A percentile compares a stretch with the other conserved stretches of the same genome.
These are phyloP conservation scores for Blastocystis sp. DNA, from an alignment of 352 stramenopile species.

Conservation along the genomic window DNA sequence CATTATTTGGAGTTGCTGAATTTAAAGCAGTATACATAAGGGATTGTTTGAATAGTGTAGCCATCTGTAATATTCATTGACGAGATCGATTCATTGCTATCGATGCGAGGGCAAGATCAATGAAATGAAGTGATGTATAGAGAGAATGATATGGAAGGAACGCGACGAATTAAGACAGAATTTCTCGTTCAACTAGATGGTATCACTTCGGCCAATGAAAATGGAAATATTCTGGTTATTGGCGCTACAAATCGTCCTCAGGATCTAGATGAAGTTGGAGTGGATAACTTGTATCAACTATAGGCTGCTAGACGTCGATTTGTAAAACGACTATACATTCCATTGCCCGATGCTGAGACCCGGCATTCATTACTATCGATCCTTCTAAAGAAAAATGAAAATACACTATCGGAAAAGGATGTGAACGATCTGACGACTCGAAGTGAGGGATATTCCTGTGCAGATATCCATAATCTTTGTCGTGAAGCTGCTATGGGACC, in stretches of 20 bases:
- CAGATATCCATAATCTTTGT: conserved; percentile 92
- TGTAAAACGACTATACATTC: conserved; percentile 97
- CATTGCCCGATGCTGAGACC: conserved; percentile 84
- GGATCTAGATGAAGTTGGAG: conserved; percentile 83
- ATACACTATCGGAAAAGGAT: conserved; percentile 82
- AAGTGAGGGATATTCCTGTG: conserved; percentile 88
- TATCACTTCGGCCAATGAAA: neutral
- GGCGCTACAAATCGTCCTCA: conserved; percentile 97
- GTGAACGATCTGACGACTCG: conserved; percentile 73
- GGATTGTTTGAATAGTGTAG: conserved; percentile 74
- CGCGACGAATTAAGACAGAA: conserved; percentile 90
- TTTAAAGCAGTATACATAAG: conserved; percentile 69
- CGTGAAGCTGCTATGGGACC: conserved; percentile 95
- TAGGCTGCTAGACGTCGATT: conserved; percentile 82
- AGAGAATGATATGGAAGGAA: conserved; percentile 90
- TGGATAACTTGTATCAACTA: conserved; percentile 73
- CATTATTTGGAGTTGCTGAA: conserved; percentile 90
- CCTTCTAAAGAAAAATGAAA: conserved; percentile 86
- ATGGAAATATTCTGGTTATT: conserved; percentile 81
- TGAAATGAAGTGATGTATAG: conserved; percentile 68
- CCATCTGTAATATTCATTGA: conserved; percentile 98
- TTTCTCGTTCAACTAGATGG: conserved; percentile 97
- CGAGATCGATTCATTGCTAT: conserved; percentile 97
- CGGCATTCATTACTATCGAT: conserved; percentile 80
- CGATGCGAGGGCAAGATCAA: conserved; percentile 85